A percentile compares a stretch with the other conserved stretches of the same genome.
phyloP scores from a whole-genome alignment of 2,329 filamentous ascomycete genomes.

The Tolypocladium tundrense region DNA sequence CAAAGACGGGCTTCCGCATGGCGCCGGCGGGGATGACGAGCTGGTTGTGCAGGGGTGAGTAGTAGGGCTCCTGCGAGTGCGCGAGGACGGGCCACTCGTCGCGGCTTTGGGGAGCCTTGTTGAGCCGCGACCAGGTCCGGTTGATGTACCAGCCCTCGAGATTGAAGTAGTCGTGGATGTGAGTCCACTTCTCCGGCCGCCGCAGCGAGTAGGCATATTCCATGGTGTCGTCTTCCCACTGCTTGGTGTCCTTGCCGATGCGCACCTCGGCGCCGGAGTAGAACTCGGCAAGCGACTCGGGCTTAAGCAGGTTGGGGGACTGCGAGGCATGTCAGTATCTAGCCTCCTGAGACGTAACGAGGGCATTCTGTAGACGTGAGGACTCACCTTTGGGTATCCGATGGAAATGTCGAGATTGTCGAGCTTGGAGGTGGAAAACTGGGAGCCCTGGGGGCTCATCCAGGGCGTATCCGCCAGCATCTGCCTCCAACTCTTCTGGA shows the following conservation, averaged over 20 bases:
- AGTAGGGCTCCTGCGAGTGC: conserved; percentile 1
- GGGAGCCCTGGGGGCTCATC: not conserved
- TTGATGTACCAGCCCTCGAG: conserved; percentile 4
- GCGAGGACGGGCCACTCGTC: conserved; percentile 2
- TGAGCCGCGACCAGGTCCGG: conserved; percentile 4
- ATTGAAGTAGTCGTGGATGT: conserved; percentile 7
- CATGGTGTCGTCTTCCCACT: not conserved
- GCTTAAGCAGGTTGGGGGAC: not conserved
- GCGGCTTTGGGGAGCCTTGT: not conserved
- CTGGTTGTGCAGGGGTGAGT: conserved; percentile 6
- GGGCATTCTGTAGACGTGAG: too few relatives aligned
- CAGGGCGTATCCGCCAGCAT: not conserved
- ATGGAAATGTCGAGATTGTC: not conserved
- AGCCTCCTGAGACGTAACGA: too few relatives aligned
- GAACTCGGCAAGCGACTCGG: not conserved
- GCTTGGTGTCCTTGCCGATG: not conserved
- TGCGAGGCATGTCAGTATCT: not conserved
- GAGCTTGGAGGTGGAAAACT: not conserved
- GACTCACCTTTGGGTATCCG: not conserved
- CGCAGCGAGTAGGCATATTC: not conserved
- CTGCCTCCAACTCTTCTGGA: not conserved
- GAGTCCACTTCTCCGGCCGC: conserved; percentile 2
- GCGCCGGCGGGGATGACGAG: conserved; percentile 7
- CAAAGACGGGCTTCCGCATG: conserved; percentile 5
- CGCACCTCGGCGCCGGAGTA: conserved; percentile 3